Evolutionary conservation across 371 early-diverging fungal species (phyloP).

Genomic region (Mortierella sp.): DNA sequence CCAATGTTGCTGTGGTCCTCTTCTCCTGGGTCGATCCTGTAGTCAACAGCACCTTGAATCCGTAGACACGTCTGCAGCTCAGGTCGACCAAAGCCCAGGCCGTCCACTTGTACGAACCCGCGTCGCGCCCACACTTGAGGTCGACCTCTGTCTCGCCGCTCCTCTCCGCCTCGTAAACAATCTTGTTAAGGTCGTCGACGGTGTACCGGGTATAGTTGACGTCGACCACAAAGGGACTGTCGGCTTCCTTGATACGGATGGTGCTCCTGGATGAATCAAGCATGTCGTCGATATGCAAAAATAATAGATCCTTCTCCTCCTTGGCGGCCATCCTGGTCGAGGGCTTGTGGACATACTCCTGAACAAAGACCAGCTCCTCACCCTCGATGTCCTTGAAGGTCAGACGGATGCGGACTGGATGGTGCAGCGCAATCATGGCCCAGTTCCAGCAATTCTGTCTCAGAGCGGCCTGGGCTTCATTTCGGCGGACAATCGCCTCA

Average conservation of each 20-base stretch:
- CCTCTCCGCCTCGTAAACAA: constrained; percentile 49
- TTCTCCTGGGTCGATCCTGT: constrained; percentile 8
- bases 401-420: constrained; percentile 56
- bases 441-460: constrained; percentile 44
- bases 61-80: constrained; percentile 50
- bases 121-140: constrained; percentile 24
- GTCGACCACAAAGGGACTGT: constrained; percentile 19
- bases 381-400: constrained; percentile 59
- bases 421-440: constrained; percentile 51
- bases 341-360: constrained; percentile 58
- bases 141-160: constrained; percentile 39
- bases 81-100: constrained; percentile 51
- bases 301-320: constrained; percentile 51
- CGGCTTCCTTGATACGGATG: constrained; percentile 17
- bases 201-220: constrained; percentile 19
- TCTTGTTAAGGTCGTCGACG: constrained; percentile 35
- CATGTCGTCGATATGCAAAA: constrained; percentile 51
- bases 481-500: constrained; percentile 51
- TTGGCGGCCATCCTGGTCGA: constrained; percentile 14
- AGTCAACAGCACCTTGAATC: constrained; percentile 35
- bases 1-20: constrained; percentile 30
- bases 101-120: constrained; percentile 26
- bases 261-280: constrained; percentile 23
- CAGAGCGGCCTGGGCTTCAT: constrained; percentile 32
- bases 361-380: constrained; percentile 42